phyloP scores from a whole-genome alignment of 2,329 filamentous ascomycete species.

The Myriosclerotinia curreyana region DNA sequence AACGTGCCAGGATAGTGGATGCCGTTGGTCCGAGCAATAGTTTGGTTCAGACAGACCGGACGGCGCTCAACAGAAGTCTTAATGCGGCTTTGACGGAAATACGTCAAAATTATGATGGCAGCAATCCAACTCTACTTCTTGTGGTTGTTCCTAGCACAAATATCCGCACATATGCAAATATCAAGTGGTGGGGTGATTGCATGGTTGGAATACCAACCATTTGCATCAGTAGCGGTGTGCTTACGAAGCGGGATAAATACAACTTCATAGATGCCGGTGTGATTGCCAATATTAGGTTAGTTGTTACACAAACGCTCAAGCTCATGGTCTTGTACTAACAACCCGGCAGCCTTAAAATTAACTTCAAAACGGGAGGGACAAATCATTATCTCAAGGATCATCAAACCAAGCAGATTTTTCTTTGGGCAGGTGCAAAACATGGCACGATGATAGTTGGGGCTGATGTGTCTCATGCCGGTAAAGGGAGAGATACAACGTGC shows the following conservation, averaged over 20 bases:
- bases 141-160: background rate
- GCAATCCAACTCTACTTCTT: background rate
- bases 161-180: constrained; percentile 12
- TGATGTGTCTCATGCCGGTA: constrained; percentile 82
- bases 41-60: background rate
- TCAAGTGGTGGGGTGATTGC: constrained; percentile 27
- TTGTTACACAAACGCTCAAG: background rate
- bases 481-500: constrained; percentile 51
- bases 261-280: background rate
- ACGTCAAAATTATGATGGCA: background rate
- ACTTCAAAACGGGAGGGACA: constrained; percentile 66
- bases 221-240: constrained; percentile 4
- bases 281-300: background rate
- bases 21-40: too few species aligned
- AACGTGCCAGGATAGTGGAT: background rate
- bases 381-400: constrained; percentile 61
- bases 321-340: background rate
- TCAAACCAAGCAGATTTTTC: constrained; percentile 34
- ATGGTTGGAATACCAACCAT: constrained; percentile 22
- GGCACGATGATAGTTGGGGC: constrained; percentile 82
- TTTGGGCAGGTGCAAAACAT: constrained; percentile 48
- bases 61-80: fast-evolving
- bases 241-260: fast-evolving
- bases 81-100: background rate
- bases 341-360: constrained; percentile 61